Evolutionary conservation across 2,329 filamentous ascomycete species (phyloP).

Genomic region (Mariannaea sp.): DNA sequence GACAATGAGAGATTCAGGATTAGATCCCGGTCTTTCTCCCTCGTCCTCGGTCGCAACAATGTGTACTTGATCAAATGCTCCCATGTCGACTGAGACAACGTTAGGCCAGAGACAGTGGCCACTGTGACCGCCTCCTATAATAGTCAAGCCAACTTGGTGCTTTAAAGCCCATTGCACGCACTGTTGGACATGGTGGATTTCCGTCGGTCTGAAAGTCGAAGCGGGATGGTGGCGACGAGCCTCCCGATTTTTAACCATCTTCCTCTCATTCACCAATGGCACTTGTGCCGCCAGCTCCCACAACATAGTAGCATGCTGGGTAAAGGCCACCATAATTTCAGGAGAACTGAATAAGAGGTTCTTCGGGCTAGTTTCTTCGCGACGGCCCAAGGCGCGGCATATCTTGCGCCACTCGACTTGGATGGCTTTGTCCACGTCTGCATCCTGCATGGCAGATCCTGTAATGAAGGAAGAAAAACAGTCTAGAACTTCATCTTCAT

Average conservation of each 20-base stretch:
- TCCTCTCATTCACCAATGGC: slow-evolving; percentile 38
- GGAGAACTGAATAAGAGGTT: slow-evolving; percentile 56
- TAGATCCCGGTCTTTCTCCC: slow-evolving; percentile 21
- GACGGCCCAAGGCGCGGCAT: slow-evolving; percentile 55
- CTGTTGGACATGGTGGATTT: slow-evolving; percentile 54
- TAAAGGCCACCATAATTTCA: slow-evolving; percentile 57
- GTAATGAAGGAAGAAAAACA: slow-evolving; percentile 58
- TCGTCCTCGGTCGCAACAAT: slow-evolving; percentile 41
- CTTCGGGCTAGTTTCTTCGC: slow-evolving; percentile 42
- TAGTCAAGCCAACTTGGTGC: slow-evolving; percentile 50
- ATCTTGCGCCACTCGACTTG: slow-evolving; percentile 52
- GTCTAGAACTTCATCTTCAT: slow-evolving; percentile 54
- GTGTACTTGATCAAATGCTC: slow-evolving; percentile 56
- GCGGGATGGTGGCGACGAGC: slow-evolving; percentile 52
- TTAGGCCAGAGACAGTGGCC: slow-evolving; percentile 60
- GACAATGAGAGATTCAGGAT: slow-evolving; percentile 47
- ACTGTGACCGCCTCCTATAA: slow-evolving; percentile 64
- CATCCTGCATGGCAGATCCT: slow-evolving; percentile 48
- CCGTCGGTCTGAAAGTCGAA: slow-evolving; percentile 50
- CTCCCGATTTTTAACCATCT: slow-evolving; percentile 56
- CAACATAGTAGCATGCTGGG: slow-evolving; percentile 48
- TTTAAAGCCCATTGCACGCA: slow-evolving; percentile 62
- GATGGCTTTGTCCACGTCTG: slow-evolving; percentile 38
- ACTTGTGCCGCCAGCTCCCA: slow-evolving; percentile 50
- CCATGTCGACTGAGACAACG: slow-evolving; percentile 63